Conservation (phyloP, 495 filamentous ascomycete species). For the Glarea lozoyensis region DNA sequence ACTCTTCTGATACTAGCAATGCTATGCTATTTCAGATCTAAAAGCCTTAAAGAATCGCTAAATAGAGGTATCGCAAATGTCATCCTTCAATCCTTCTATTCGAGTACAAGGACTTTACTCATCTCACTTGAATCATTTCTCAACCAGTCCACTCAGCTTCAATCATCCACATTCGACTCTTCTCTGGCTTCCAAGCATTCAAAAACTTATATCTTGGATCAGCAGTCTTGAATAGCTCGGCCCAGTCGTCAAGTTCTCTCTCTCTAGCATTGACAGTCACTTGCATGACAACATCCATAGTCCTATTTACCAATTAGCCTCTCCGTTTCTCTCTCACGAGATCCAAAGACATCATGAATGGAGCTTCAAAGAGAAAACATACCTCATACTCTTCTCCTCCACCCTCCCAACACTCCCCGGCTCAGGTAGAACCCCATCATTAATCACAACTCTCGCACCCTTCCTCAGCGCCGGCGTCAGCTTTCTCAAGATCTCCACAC, state of each 20-base stretch:
- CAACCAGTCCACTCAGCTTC: not conserved
- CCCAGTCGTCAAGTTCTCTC: conserved; percentile 23
- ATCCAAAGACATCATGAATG: no score
- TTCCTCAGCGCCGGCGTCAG: conserved; percentile 45
- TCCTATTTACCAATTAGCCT: not conserved
- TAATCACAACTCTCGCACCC: conserved; percentile 40
- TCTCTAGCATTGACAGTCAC: conserved; percentile 22
- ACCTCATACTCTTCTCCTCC: not conserved
- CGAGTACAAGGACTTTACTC: no score
- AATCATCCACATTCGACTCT: conserved; percentile 2
- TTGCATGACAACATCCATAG: conserved; percentile 23
- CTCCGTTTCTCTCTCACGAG: not conserved
- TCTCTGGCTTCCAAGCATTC: conserved; percentile 1
- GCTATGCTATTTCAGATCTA: no score
- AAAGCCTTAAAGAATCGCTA: no score
- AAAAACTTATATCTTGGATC: conserved; percentile 20
- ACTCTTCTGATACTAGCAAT: no score
- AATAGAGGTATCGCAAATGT: no score
- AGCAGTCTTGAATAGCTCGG: conserved; percentile 15
- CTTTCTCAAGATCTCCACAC: conserved; percentile 36
- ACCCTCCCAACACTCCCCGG: conserved; percentile 21
- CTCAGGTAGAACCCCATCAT: conserved; percentile 38
- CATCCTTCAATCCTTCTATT: no score
- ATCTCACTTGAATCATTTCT: no score
- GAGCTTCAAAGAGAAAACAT: no score